These are phyloP conservation scores for Acanthamoeba castellanii DNA, from an alignment of 208 protist genomes.

Conservation along the genomic window DNA sequence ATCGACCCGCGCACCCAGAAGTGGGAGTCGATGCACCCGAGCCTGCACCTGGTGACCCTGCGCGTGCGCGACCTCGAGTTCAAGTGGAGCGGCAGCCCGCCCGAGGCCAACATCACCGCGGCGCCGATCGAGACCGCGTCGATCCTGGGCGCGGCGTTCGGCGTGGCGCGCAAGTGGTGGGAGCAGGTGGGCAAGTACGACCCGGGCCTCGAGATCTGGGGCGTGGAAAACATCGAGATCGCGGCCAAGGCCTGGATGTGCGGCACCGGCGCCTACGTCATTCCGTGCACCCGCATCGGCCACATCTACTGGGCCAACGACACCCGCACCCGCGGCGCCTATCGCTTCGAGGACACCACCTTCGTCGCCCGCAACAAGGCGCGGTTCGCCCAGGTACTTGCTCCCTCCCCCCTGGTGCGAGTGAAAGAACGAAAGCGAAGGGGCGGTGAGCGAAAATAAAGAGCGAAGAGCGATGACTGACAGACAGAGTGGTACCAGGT, in stretches of 20 bases:
- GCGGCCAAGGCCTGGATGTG: constrained; percentile 61
- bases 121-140: not conserved
- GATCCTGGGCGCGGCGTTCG: constrained; percentile 3
- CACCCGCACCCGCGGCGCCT: constrained; percentile 21
- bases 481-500: not conserved
- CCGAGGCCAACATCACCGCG: not conserved
- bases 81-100: constrained; percentile 33
- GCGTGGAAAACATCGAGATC: constrained; percentile 65
- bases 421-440: not conserved
- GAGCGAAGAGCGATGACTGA: not conserved
- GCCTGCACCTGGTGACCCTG: constrained; percentile 4
- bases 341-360: not conserved
- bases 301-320: constrained; percentile 54
- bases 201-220: constrained; percentile 34
- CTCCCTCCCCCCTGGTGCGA: not conserved
- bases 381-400: not conserved
- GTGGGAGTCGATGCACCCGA: not conserved
- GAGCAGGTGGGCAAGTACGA: constrained; percentile 29
- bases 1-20: not conserved
- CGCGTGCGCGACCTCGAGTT: constrained; percentile 39
- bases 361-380: constrained; percentile 56
- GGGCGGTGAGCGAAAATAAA: not conserved
- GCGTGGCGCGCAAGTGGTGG: constrained; percentile 27
- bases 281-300: constrained; percentile 24
- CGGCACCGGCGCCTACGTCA: constrained; percentile 7